Evolutionary conservation across 176 grass and related monocot species (phyloP).

Genomic region (Paspalum notatum): DNA sequence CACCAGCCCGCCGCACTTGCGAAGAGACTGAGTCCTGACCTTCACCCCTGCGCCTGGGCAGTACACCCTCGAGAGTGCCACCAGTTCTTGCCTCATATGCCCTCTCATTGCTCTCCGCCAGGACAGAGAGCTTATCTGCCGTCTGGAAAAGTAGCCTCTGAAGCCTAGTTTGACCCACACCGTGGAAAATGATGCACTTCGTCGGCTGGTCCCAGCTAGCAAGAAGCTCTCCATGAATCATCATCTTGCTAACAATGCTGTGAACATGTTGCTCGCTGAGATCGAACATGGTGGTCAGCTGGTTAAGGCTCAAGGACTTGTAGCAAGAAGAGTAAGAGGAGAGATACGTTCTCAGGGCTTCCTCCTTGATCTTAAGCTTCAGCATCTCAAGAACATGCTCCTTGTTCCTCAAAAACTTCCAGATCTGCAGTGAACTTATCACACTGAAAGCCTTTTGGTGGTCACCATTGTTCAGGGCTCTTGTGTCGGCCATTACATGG

Average conservation of each 20-base stretch:
- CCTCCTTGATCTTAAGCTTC: slow-evolving; percentile 90
- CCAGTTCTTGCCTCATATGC: slow-evolving; percentile 96
- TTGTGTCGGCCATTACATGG: slow-evolving; percentile 91
- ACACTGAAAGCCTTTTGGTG: slow-evolving; percentile 69
- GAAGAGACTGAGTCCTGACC: slow-evolving; percentile 59
- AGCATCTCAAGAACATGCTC: slow-evolving; percentile 84
- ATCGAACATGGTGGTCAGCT: slow-evolving; percentile 88
- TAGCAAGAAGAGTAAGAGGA: slow-evolving; percentile 81
- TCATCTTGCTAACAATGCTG: slow-evolving; percentile 93
- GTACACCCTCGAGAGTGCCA: slow-evolving; percentile 75
- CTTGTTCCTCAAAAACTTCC: slow-evolving; percentile 89
- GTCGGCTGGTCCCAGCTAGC: slow-evolving; percentile 95
- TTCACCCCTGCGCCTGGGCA: slow-evolving; percentile 74
- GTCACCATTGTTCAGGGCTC: slow-evolving; percentile 78
- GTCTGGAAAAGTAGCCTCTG: slow-evolving; percentile 93
- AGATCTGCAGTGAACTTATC: slow-evolving; percentile 70
- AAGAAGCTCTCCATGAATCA: slow-evolving; percentile 87
- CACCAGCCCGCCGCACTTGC: slow-evolving; percentile 63
- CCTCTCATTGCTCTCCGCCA: slow-evolving; percentile 87
- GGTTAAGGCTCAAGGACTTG: slow-evolving; percentile 69
- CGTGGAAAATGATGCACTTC: slow-evolving; percentile 87
- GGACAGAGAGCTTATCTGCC: slow-evolving; percentile 81
- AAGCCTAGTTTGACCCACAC: slow-evolving; percentile 82
- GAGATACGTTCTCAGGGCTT: slow-evolving; percentile 85
- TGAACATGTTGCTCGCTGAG: slow-evolving; percentile 68